A percentile compares a stretch with the other conserved stretches of the same genome.
phyloP scores from a whole-genome alignment of 2,329 filamentous ascomycete species.

The Colletotrichum orchidophilum region DNA sequence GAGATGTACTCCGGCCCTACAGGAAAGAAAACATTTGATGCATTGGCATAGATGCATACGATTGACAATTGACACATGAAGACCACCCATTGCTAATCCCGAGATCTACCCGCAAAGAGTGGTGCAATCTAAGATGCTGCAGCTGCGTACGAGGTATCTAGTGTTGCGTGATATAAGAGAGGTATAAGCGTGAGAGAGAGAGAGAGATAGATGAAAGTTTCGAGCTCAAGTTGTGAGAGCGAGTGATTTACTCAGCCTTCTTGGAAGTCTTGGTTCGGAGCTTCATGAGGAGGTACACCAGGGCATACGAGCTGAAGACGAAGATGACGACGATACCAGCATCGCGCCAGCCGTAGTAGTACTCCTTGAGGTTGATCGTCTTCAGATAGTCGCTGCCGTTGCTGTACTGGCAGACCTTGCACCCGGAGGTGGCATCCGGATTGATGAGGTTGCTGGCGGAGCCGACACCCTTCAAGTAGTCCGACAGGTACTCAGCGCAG shows the following conservation, averaged over 20 bases:
- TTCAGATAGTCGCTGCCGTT: conserved; percentile 67
- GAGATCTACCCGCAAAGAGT: not conserved
- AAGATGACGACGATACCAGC: conserved; percentile 68
- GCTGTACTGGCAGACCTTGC: conserved; percentile 69
- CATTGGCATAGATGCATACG: not conserved
- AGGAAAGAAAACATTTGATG: not conserved
- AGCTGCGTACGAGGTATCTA: not conserved
- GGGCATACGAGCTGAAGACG: conserved; percentile 60
- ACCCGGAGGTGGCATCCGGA: conserved; percentile 63
- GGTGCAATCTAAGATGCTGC: not conserved
- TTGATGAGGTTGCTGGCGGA: conserved; percentile 64
- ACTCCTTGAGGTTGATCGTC: conserved; percentile 67
- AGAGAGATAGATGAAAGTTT: not conserved
- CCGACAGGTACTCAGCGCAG: conserved; percentile 65
- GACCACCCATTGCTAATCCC: not conserved
- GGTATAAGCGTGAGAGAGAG: not conserved
- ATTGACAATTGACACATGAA: not conserved
- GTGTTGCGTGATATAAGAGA: not conserved
- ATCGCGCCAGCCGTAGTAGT: conserved; percentile 74
- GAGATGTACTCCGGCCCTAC: no score
- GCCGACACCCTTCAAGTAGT: conserved; percentile 61
- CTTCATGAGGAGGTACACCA: conserved; percentile 59
- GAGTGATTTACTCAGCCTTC: conserved; percentile 50
- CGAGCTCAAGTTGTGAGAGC: not conserved
- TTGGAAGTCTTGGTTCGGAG: conserved; percentile 58